These are phyloP conservation scores for Stachybotrys chartarum DNA, from an alignment of 2,329 filamentous ascomycete species.

Conservation along the genomic window DNA sequence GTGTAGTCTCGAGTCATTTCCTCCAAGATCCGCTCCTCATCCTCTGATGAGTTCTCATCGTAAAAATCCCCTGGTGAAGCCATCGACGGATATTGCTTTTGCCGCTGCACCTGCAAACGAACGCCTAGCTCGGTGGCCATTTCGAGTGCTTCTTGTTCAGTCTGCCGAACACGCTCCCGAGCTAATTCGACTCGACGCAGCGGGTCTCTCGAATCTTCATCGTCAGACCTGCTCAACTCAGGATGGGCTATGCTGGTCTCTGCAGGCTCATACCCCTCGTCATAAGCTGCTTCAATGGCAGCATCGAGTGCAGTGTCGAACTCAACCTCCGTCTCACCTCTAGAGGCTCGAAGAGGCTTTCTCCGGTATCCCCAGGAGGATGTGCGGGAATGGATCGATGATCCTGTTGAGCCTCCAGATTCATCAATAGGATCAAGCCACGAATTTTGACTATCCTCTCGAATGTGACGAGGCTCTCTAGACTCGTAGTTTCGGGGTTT, in stretches of 20 bases:
- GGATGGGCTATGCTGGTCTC: conserved; percentile 36
- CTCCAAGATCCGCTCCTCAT: conserved; percentile 74
- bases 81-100: conserved; percentile 20
- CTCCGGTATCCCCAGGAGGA: conserved; percentile 63
- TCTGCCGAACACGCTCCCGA: conserved; percentile 67
- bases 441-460: conserved; percentile 68
- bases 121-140: conserved; percentile 34
- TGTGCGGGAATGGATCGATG: conserved; percentile 73
- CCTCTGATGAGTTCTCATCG: conserved; percentile 56
- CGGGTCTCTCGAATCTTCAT: conserved; percentile 45
- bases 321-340: conserved; percentile 74
- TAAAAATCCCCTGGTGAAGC: conserved; percentile 48
- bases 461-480: conserved; percentile 30
- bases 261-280: conserved; percentile 78
- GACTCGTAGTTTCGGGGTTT: conserved; percentile 3
- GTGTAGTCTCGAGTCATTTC: conserved; percentile 81
- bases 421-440: conserved; percentile 96
- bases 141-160: conserved; percentile 56
- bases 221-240: conserved; percentile 28
- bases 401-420: conserved; percentile 70
- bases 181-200: conserved; percentile 65
- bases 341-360: conserved; percentile 61
- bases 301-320: conserved; percentile 93
- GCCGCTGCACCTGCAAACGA: conserved; percentile 25
- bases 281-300: conserved; percentile 92